Conservation (phyloP, 768 basidiomycete genomes). For the Gloeostereum incarnatum region DNA sequence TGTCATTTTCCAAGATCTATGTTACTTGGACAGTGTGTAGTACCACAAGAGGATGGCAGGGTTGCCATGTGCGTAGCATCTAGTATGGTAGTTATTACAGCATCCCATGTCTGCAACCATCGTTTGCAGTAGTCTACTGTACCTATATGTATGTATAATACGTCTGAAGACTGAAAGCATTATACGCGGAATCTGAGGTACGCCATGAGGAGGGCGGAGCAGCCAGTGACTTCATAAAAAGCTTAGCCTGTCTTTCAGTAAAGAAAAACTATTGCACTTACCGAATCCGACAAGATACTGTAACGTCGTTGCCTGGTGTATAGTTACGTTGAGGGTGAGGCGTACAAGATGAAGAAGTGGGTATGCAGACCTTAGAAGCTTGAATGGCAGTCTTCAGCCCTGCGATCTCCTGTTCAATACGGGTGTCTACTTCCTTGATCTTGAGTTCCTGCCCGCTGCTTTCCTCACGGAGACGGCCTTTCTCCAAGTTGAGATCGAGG, state of each 20-base stretch:
- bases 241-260: conserved; percentile 5
- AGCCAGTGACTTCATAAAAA: conserved; percentile 61
- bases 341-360: background rate
- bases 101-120: too few species aligned
- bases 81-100: too few species aligned
- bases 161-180: too few species aligned
- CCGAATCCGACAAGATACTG: conserved; percentile 87
- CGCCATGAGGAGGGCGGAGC: conserved; percentile 80
- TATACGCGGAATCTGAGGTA: conserved; percentile 66
- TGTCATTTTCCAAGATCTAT: too few species aligned
- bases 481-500: conserved; percentile 92
- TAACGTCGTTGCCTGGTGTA: conserved; percentile 78
- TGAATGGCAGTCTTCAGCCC: conserved; percentile 76
- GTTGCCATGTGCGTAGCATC: too few species aligned
- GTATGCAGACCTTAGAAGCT: conserved; percentile 64
- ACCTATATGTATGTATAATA: too few species aligned
- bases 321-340: conserved; percentile 3
- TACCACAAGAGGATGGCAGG: too few species aligned
- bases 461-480: conserved; percentile 92
- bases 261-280: conserved; percentile 24
- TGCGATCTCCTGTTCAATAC: conserved; percentile 95
- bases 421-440: conserved; percentile 95
- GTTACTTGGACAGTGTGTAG: too few species aligned
- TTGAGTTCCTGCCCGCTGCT: conserved; percentile 86
- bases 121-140: too few species aligned